A percentile compares a stretch with the other conserved stretches of the same genome.
These are phyloP conservation scores for Penicillium griseofulvum DNA, from an alignment of 2,329 filamentous ascomycete species.

Conservation along the genomic window DNA sequence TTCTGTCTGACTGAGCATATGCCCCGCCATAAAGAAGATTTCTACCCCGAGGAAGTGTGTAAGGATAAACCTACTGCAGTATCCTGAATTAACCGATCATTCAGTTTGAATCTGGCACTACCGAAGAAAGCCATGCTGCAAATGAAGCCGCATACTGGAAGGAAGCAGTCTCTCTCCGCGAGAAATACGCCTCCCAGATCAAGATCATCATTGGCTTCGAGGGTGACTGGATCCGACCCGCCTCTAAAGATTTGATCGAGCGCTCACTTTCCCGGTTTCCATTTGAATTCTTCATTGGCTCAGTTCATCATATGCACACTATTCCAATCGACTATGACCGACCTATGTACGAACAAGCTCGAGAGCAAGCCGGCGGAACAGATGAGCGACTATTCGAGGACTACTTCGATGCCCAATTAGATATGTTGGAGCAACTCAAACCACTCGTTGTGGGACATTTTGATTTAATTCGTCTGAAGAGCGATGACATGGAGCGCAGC, in stretches of 20 bases:
- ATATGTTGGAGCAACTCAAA: slow-evolving; percentile 70
- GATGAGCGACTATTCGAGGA: slow-evolving; percentile 74
- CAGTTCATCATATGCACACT: slow-evolving; percentile 82
- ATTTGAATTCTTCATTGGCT: slow-evolving; percentile 90
- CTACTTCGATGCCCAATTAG: slow-evolving; percentile 85
- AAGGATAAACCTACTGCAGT: background rate
- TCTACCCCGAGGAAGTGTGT: slow-evolving; percentile 85
- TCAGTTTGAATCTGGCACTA: slow-evolving; percentile 33
- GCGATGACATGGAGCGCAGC: slow-evolving; percentile 63
- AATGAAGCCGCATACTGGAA: slow-evolving; percentile 63
- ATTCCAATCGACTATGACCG: slow-evolving; percentile 86
- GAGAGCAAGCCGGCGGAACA: slow-evolving; percentile 54
- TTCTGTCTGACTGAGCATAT: slow-evolving; percentile 95
- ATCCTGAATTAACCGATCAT: background rate
- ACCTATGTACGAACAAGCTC: slow-evolving; percentile 64
- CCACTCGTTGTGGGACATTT: slow-evolving; percentile 90
- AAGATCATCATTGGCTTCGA: slow-evolving; percentile 87
- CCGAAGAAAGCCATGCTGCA: slow-evolving; percentile 43
- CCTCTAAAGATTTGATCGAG: slow-evolving; percentile 60
- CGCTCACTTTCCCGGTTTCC: slow-evolving; percentile 58
- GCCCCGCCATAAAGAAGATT: slow-evolving; percentile 73
- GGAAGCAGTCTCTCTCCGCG: slow-evolving; percentile 72
- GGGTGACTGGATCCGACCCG: slow-evolving; percentile 81
- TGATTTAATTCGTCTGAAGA: slow-evolving; percentile 82
- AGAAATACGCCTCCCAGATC: slow-evolving; percentile 68